Conservation (phyloP, 352 stramenopile species). For the Phytophthora ramorum region DNA sequence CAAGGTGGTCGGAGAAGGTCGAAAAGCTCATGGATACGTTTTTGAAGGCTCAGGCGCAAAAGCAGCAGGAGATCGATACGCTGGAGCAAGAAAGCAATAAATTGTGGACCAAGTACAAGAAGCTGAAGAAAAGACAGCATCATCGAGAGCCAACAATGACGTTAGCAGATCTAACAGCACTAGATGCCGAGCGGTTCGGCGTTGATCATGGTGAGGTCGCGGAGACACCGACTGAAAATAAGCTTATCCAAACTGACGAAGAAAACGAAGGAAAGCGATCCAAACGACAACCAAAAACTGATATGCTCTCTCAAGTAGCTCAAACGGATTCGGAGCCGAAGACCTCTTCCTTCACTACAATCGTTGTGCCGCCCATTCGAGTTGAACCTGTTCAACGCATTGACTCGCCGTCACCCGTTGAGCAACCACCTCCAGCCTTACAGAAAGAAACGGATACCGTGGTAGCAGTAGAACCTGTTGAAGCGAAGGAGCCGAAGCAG, state of each 20-base stretch:
- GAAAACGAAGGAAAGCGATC: conserved; percentile 28
- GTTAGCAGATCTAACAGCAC: conserved; percentile 60
- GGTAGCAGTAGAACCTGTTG: background rate
- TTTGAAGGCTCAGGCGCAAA: conserved; percentile 59
- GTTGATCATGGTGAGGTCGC: conserved; percentile 47
- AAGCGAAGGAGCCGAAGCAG: conserved; percentile 3
- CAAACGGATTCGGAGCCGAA: conserved; percentile 37
- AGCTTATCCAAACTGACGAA: conserved; percentile 65
- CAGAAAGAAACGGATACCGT: conserved; percentile 4
- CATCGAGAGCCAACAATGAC: conserved; percentile 34
- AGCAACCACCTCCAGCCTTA: background rate
- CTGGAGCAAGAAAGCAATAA: conserved; percentile 71
- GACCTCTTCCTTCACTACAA: background rate
- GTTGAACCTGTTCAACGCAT: background rate
- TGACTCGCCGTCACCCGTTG: too few species aligned
- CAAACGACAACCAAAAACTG: conserved; percentile 6
- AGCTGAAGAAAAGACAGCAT: conserved; percentile 40
- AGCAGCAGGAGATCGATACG: conserved; percentile 67
- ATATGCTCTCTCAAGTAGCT: conserved; percentile 25
- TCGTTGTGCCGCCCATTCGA: conserved; percentile 8
- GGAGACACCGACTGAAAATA: conserved; percentile 48
- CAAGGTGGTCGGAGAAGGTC: conserved; percentile 45
- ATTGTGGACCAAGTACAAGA: conserved; percentile 52
- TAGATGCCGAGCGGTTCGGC: conserved; percentile 74
- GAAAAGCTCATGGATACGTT: conserved; percentile 72